Evolutionary conservation across 2,329 filamentous ascomycete species (phyloP), one percentile per base, ranked within the genome.

Genomic region (Paraphaeosphaeria minitans): DNA sequence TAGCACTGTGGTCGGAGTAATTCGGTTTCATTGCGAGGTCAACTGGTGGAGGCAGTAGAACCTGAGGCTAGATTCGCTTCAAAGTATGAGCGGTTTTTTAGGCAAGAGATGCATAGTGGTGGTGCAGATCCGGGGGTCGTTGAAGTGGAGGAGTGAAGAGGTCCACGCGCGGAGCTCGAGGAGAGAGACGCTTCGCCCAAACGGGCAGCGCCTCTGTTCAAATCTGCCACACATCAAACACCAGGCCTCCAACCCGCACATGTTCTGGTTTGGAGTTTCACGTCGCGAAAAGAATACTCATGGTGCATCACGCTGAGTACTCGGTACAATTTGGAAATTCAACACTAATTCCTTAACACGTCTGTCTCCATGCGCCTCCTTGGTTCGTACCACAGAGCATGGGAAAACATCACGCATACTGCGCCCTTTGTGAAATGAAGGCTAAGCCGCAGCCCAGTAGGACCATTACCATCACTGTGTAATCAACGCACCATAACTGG

Each of bases 401-500:
- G 50, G 21, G 43, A 42, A 42, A 53, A 14, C 19, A 52, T 9
- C 14, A 19, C 35, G 10, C 21, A 31, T 35, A 29, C 29, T 39
- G 37, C 41, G 41, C 41, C 41, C 35, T 31, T 39, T 10, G 14
- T n/a, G 21, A 37, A 27, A 9, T 50, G 19, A 21, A n/a, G 4
- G 16, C 47, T 1, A 16, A 16, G 21, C 22, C 9, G 27, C 14
- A 35, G 33, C 19, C n/a, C 52, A 45, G 3, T 3, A 16, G 24
- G 27, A n/a, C 14, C 39, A 21, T 2, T 10, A 13, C 24, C 19
- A 19, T 42, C 21, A 45, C 2, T 19, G 41, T 5, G 27, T 21
- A 33, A 61, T 39, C 51, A 65, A 19, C 6, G 62, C 53, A 8
- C 62, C 62, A 53, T 48, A 51, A 2, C 24, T 29, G 41, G 33